Percentiles rank a stretch among this genome's conserved stretches.
These are phyloP conservation scores for Podaxis sp. DNA, from an alignment of 768 basidiomycete species.

Conservation along the genomic window DNA sequence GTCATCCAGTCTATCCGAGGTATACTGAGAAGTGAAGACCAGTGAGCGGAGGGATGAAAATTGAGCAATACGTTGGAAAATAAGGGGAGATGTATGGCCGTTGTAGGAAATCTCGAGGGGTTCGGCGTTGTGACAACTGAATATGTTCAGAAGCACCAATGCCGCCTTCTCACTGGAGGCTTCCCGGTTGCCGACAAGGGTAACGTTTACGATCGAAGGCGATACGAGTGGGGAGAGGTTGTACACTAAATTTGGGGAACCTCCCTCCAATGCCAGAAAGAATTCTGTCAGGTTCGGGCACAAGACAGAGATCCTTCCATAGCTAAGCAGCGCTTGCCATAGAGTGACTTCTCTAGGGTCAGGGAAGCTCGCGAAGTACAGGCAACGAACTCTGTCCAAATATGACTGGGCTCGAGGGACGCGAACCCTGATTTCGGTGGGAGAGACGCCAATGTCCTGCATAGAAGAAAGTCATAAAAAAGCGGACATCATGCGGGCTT, in stretches of 20 bases:
- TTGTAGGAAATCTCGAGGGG: background rate
- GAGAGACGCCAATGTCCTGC: background rate
- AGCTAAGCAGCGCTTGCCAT: background rate
- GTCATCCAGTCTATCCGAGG: background rate
- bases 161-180: background rate
- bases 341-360: background rate
- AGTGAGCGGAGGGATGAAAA: background rate
- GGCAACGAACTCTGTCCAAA: background rate
- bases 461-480: background rate
- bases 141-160: background rate
- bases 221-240: slow-evolving; percentile 3
- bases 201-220: background rate
- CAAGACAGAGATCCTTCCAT: background rate
- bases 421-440: background rate
- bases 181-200: background rate
- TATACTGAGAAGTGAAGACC: background rate
- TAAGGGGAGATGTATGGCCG: background rate
- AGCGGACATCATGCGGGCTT: background rate
- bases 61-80: background rate
- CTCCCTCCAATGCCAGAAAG: background rate
- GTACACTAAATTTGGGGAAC: background rate
- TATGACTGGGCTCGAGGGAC: background rate
- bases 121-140: background rate
- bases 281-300: background rate
- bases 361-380: background rate